phyloP scores from a whole-genome alignment of 257 asterid species.

The Nicotiana paniculata region DNA sequence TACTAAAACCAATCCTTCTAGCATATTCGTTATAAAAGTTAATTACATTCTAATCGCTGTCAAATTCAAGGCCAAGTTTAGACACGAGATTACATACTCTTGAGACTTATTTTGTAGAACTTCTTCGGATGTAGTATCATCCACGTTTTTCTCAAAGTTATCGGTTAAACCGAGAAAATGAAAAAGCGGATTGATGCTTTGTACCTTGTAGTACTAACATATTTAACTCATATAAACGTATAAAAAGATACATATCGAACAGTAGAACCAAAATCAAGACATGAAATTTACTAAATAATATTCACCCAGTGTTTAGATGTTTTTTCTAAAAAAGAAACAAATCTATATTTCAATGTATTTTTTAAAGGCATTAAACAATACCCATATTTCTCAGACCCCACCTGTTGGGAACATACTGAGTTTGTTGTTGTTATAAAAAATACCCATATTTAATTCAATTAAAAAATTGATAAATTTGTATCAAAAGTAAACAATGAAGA shows the following conservation, averaged over 20 bases:
- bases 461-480: neutral
- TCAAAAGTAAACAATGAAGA: neutral
- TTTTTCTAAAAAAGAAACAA: neutral
- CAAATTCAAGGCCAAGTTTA: neutral
- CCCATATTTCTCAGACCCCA: neutral
- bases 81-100: neutral
- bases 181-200: neutral
- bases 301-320: neutral
- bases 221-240: neutral
- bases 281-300: neutral
- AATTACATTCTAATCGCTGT: no score
- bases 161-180: neutral
- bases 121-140: neutral
- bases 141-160: neutral
- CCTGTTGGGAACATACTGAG: no score
- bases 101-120: neutral
- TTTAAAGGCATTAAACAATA: neutral
- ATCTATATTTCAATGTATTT: neutral
- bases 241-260: neutral
- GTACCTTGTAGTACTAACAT: neutral
- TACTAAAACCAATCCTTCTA: conserved; percentile 45
- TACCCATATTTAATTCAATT: neutral
- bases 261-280: neutral
- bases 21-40: conserved; percentile 43
- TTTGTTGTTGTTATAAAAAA: no score